Percentiles rank a stretch among this genome's conserved stretches.
Conservation (phyloP, 2,329 filamentous ascomycete genomes). For the Coniochaeta sp. region DNA sequence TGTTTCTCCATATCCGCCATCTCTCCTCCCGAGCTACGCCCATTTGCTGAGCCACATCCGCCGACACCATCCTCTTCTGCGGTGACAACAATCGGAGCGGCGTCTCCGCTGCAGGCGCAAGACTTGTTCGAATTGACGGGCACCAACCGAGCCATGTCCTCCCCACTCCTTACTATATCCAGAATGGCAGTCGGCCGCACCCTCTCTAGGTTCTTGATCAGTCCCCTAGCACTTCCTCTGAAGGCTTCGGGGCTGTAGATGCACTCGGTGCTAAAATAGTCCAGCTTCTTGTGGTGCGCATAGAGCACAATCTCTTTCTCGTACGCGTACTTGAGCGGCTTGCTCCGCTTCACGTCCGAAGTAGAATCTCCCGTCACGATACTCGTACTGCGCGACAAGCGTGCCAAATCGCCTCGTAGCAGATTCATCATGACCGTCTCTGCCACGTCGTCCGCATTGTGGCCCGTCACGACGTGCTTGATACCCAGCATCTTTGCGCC, state of each 20-base stretch:
- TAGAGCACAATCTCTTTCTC: slow-evolving; percentile 99
- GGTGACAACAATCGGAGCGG: slow-evolving; percentile 19
- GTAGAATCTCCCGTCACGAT: slow-evolving; percentile 73
- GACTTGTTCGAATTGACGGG: slow-evolving; percentile 46
- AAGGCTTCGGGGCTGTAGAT: slow-evolving; percentile 98
- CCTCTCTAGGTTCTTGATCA: slow-evolving; percentile 93
- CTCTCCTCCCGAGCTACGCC: slow-evolving; percentile 61
- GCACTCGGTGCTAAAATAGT: slow-evolving; percentile 98
- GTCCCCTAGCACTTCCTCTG: slow-evolving; percentile 77
- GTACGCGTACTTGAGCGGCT: slow-evolving; percentile 96
- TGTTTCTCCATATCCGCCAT: slow-evolving; percentile 77
- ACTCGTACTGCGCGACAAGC: slow-evolving; percentile 79
- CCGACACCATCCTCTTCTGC: slow-evolving; percentile 53
- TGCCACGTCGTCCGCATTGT: slow-evolving; percentile 95
- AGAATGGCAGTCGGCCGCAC: slow-evolving; percentile 90
- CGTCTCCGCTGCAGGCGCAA: slow-evolving; percentile 39
- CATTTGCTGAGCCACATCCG: slow-evolving; percentile 69
- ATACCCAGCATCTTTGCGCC: slow-evolving; percentile 84
- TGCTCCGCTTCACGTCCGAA: slow-evolving; percentile 91
- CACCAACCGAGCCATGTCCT: slow-evolving; percentile 91
- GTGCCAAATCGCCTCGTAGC: slow-evolving; percentile 79
- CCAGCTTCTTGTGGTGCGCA: slow-evolving; percentile 90
- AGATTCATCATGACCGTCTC: slow-evolving; percentile 98
- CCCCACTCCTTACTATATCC: slow-evolving; percentile 89
- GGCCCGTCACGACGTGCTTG: slow-evolving; percentile 89